Conservation (phyloP, 148 eudicot genomes). For the Rhododendron kiyosumense region DNA sequence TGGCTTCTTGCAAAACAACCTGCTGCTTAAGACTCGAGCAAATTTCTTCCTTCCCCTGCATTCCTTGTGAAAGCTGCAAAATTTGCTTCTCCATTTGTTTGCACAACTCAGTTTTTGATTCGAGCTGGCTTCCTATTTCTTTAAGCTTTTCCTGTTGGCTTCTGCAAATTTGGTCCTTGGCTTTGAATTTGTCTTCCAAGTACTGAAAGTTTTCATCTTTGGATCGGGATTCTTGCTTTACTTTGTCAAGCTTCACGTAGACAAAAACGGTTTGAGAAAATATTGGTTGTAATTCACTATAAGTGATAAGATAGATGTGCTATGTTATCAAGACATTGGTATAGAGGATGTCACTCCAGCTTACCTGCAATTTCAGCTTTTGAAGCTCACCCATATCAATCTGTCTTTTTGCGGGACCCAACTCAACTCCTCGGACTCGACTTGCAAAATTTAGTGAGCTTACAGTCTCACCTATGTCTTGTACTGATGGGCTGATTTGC, state of each 20-base stretch:
- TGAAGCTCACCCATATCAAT: constrained; percentile 75
- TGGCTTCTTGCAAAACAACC: constrained; percentile 26
- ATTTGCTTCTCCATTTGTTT: constrained; percentile 60
- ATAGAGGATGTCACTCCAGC: not conserved
- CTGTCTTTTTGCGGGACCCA: constrained; percentile 80
- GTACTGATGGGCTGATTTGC: constrained; percentile 86
- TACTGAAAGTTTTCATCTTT: constrained; percentile 77
- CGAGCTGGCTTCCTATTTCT: constrained; percentile 67
- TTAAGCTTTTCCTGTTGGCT: constrained; percentile 66
- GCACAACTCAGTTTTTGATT: constrained; percentile 39
- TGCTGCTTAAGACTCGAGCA: constrained; percentile 54
- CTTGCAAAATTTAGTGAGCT: constrained; percentile 91
- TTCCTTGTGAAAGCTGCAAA: constrained; percentile 49
- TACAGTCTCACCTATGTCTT: constrained; percentile 75
- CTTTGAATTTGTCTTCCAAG: constrained; percentile 64
- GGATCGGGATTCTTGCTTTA: constrained; percentile 59
- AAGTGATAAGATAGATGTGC: not conserved
- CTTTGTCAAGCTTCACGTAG: constrained; percentile 63
- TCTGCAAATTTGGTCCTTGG: constrained; percentile 61
- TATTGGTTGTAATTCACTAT: not conserved
- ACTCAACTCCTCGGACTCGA: constrained; percentile 75
- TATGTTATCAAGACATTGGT: not conserved
- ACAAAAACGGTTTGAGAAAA: not conserved
- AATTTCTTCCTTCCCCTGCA: constrained; percentile 61
- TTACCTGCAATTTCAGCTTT: constrained; percentile 71